A percentile compares a stretch with the other conserved stretches of the same genome.
phyloP scores from a whole-genome alignment of 2,329 filamentous ascomycete species.

The Aspergillus novofumigatus region DNA sequence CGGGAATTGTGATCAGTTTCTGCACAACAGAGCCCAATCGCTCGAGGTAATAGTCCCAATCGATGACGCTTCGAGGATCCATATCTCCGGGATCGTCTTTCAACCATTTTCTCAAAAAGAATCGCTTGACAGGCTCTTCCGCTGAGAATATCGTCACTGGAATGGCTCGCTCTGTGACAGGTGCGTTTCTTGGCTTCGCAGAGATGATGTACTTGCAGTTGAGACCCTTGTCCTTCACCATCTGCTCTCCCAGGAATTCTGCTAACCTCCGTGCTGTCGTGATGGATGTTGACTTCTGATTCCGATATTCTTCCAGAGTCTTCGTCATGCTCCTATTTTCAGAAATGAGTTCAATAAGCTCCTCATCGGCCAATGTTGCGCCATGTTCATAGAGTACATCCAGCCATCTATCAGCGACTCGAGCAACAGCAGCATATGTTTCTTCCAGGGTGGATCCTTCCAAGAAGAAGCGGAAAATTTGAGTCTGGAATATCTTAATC shows the following conservation, averaged over 20 bases:
- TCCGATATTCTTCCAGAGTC: conserved; percentile 91
- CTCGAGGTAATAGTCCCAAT: conserved; percentile 97
- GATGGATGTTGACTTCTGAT: conserved; percentile 97
- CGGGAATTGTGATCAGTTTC: conserved; percentile 97
- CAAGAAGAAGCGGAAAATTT: conserved; percentile 99
- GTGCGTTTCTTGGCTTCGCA: conserved; percentile 75
- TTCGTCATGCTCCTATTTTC: conserved; percentile 99
- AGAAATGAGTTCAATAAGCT: conserved; percentile 98
- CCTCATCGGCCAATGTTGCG: conserved; percentile 85
- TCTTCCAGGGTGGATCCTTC: conserved; percentile 83
- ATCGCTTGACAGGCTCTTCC: conserved; percentile 78
- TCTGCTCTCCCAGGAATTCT: conserved; percentile 94
- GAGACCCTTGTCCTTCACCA: conserved; percentile 98
- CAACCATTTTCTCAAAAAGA: conserved; percentile 91
- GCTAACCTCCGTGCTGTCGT: conserved; percentile 92
- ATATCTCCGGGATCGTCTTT: conserved; percentile 88
- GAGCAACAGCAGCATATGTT: conserved; percentile 87
- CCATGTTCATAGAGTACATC: conserved; percentile 90
- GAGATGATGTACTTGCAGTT: conserved; percentile 99
- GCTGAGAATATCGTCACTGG: conserved; percentile 97
- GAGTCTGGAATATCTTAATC: conserved; percentile 99
- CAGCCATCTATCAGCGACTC: conserved; percentile 92
- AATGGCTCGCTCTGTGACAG: conserved; percentile 89
- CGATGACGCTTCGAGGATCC: conserved; percentile 82
- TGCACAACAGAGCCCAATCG: conserved; percentile 95